These are phyloP conservation scores for Claviceps purpurea DNA, from an alignment of 2,329 filamentous ascomycete species.

Conservation along the genomic window DNA sequence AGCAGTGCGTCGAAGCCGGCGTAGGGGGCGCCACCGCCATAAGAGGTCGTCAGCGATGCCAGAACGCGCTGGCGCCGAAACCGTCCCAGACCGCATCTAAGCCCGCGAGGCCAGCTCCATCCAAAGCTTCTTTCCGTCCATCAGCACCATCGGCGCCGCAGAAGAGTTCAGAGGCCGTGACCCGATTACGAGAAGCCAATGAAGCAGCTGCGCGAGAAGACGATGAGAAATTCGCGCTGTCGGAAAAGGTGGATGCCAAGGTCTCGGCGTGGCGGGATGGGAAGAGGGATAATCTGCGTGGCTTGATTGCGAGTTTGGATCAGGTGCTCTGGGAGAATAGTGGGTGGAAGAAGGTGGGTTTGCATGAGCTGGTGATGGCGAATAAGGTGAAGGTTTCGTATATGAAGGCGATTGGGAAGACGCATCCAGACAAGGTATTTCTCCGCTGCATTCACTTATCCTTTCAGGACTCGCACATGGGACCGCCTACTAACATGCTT, in stretches of 20 bases:
- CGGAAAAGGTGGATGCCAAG: constrained; percentile 71
- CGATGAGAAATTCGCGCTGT: constrained; percentile 81
- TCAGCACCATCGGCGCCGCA: constrained; percentile 25
- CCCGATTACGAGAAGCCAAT: constrained; percentile 70
- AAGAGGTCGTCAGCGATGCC: constrained; percentile 77
- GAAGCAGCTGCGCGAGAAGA: constrained; percentile 74
- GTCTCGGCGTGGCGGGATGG: constrained; percentile 76
- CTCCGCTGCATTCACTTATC: too few species aligned
- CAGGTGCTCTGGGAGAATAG: constrained; percentile 81
- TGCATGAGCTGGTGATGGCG: constrained; percentile 84
- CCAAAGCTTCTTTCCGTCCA: constrained; percentile 22
- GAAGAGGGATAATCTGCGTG: constrained; percentile 84
- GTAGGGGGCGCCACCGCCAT: constrained; percentile 76
- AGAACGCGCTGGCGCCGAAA: constrained; percentile 68
- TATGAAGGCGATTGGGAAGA: constrained; percentile 98
- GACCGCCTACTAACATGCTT: constrained; percentile 5
- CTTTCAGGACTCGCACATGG: too few species aligned
- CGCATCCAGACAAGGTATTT: constrained; percentile 91
- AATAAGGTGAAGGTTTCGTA: constrained; percentile 95
- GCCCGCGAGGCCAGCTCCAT: constrained; percentile 28
- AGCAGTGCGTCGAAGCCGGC: constrained; percentile 66
- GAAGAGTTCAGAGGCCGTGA: constrained; percentile 63
- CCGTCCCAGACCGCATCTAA: constrained; percentile 22
- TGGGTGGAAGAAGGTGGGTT: constrained; percentile 92
- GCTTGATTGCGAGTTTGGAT: constrained; percentile 75